Conservation (phyloP, 768 basidiomycete species). For the Rubroboletus satanas region DNA sequence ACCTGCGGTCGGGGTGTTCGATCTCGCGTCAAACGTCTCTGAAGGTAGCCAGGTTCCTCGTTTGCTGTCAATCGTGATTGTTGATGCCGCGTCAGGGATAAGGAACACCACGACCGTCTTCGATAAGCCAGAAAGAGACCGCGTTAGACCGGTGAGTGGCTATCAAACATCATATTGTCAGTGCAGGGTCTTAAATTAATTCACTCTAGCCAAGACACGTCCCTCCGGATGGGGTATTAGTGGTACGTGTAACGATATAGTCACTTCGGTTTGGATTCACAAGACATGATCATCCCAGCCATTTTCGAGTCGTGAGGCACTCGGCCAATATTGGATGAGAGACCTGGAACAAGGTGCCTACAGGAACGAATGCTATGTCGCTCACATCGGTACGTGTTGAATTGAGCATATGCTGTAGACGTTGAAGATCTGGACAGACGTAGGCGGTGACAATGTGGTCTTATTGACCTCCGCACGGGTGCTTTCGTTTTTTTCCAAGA, state of each 20-base stretch:
- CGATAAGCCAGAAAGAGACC: constrained; percentile 85
- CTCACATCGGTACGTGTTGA: constrained; percentile 72
- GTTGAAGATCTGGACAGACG: constrained; percentile 43
- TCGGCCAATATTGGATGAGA: constrained; percentile 96
- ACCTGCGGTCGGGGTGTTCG: constrained; percentile 94
- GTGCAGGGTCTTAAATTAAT: constrained; percentile 1
- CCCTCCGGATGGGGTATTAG: constrained; percentile 81
- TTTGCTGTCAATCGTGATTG: not conserved
- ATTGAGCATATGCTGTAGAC: constrained; percentile 1
- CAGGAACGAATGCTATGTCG: constrained; percentile 81
- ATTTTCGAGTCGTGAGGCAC: constrained; percentile 83
- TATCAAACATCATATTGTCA: not conserved
- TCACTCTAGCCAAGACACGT: constrained; percentile 72
- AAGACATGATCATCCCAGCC: constrained; percentile 47
- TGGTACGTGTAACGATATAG: constrained; percentile 46
- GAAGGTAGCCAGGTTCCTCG: constrained; percentile 54
- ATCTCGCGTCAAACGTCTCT: constrained; percentile 89
- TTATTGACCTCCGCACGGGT: constrained; percentile 77
- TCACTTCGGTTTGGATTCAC: not conserved
- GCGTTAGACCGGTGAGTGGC: constrained; percentile 66
- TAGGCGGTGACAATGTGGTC: constrained; percentile 76
- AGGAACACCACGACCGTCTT: constrained; percentile 99
- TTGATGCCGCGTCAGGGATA: constrained; percentile 57
- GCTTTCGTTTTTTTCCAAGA: constrained; percentile 81
- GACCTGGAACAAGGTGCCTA: constrained; percentile 89